Conservation (phyloP, 192 early-diverging fungal genomes). For the Entomortierella chlamydospora region DNA sequence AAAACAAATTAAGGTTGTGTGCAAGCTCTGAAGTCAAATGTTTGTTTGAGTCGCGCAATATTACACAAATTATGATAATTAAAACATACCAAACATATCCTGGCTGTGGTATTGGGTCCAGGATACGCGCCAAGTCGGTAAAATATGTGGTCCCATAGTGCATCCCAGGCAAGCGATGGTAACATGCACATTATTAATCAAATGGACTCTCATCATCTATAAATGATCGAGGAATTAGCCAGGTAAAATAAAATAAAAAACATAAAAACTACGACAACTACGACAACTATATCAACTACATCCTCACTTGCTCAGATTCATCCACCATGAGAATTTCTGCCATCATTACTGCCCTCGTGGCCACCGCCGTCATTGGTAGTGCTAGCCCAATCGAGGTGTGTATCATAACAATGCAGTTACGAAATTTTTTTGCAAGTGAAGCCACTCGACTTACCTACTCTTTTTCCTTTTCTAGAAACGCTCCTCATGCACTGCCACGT, state of each 20-base stretch:
- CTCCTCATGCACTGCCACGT: slow-evolving; percentile 18
- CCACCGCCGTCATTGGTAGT: slow-evolving; percentile 18
- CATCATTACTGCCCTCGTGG: slow-evolving; percentile 26
- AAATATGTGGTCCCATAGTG: too few relatives aligned
- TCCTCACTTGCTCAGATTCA: neutral
- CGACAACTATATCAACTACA: slow-evolving; percentile 5
- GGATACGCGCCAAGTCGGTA: too few relatives aligned
- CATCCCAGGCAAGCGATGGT: too few relatives aligned
- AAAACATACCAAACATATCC: too few relatives aligned
- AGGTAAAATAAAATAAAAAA: neutral
- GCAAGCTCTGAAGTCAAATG: neutral
- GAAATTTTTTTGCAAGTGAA: neutral
- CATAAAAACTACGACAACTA: slow-evolving; percentile 5
- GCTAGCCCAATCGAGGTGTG: slow-evolving; percentile 29
- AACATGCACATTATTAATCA: too few relatives aligned
- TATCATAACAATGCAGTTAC: neutral
- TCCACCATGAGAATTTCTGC: slow-evolving; percentile 23
- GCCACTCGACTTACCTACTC: neutral
- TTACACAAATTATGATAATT: too few relatives aligned
- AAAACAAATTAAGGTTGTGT: too few relatives aligned
- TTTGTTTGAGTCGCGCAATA: too few relatives aligned
- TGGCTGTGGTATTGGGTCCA: too few relatives aligned
- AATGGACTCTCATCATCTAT: neutral
- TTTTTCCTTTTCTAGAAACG: slow-evolving; percentile 11
- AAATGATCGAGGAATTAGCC: neutral